Evolutionary conservation across 371 early-diverging fungal species (phyloP), one percentile per base, ranked within the genome.

Genomic region (Zychaea mexicana): DNA sequence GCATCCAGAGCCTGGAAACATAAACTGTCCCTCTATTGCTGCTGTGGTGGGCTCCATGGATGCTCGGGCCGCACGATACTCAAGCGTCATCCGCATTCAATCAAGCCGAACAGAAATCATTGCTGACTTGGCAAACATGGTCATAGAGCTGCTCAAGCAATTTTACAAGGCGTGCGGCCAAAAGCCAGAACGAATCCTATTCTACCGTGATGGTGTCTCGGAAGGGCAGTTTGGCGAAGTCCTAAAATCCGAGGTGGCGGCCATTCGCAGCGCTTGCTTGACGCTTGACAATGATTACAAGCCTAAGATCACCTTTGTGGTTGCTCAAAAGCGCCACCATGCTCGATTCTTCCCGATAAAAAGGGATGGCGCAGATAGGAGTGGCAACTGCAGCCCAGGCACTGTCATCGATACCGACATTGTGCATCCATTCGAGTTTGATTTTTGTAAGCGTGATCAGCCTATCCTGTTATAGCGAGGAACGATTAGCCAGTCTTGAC

Each of bases 301-400:
- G 2, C 98, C 98, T 1, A 82, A 87, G 27, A 76, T 99, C 56
- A 98, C 96, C 1, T 98, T 92, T 70, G 82, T 98, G 28, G 87
- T 95, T 0, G 97, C 95, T 6, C 96, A 98, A 71, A 98, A 99
- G 77, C 89, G 98, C 27, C 99, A 99, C 73, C 95, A 96, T 67
- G 90, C 95, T 22, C 82, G 96, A 13, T 97, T 99, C 82, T 94
- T 95, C 86, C 92, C 94, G 1, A 84, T 89, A 21, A 79, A 85
- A 12, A 76, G 74, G 33, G 81, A 85, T 39, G 78, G 76, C 61
- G 72, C 78, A 61, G 78, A 78, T 39, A 69, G 76, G 60, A 76
- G 66, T 47, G 76, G 67, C 47, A 78, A 76, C 66, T 74, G 78
- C 55, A 67, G 81, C 10, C 94, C 99, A 19, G 99, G 99, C 17